Evolutionary conservation across 768 basidiomycete species (phyloP).

Genomic region (Lanmaoa pseudosensibilis): DNA sequence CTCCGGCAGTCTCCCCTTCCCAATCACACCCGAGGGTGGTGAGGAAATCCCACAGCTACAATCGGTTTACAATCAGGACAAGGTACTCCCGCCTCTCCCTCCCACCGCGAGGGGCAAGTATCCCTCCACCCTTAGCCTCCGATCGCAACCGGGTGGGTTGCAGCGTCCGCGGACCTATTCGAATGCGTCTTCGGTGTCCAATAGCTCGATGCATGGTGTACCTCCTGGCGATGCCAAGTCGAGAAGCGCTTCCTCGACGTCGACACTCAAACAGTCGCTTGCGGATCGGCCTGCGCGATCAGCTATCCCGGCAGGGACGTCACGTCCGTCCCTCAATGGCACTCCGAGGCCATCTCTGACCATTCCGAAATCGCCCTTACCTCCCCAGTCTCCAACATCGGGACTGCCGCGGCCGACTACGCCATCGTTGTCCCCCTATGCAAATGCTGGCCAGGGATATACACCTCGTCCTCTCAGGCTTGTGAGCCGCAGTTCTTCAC

Average conservation of each 20-base stretch:
- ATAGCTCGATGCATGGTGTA: conserved; percentile 14
- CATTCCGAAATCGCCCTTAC: conserved; percentile 27
- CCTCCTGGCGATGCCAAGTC: conserved; percentile 7
- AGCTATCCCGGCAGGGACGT: conserved; percentile 5
- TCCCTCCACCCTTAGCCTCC: conserved; percentile 19
- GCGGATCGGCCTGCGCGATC: conserved; percentile 8
- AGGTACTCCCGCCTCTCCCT: conserved; percentile 35
- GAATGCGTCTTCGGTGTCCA: conserved; percentile 30
- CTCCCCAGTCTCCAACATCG: conserved; percentile 12
- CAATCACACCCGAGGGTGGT: conserved; percentile 27
- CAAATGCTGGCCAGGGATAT: conserved; percentile 14
- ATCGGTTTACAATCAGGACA: conserved; percentile 25
- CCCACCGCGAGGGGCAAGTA: conserved; percentile 15
- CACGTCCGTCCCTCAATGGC: conserved; percentile 21
- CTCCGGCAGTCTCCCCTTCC: conserved; percentile 31
- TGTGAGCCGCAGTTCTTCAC: conserved; percentile 18
- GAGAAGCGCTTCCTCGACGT: conserved; percentile 10
- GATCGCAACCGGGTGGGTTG: conserved; percentile 5
- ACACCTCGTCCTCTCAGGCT: conserved; percentile 30
- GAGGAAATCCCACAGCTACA: conserved; percentile 16
- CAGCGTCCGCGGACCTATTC: conserved; percentile 37
- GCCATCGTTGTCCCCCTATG: conserved; percentile 7
- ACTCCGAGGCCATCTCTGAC: conserved; percentile 27
- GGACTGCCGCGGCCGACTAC: conserved; percentile 24
- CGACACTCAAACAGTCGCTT: conserved; percentile 14